Evolutionary conservation across 176 grass and related monocot species (phyloP).

Genomic region (Sorghum bicolor): DNA sequence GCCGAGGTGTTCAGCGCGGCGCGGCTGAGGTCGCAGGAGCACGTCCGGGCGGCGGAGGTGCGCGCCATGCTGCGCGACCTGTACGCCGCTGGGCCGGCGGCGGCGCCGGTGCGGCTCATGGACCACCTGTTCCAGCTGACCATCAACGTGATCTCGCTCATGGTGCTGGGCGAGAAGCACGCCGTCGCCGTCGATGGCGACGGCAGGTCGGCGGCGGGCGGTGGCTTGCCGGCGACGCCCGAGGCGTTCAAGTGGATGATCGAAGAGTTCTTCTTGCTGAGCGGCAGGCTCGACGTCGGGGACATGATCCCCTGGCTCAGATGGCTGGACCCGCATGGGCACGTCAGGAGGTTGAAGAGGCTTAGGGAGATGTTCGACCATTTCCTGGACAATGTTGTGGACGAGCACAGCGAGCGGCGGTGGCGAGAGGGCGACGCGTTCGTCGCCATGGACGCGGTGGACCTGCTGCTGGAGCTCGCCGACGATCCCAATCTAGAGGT

Average conservation of each 20-base stretch:
- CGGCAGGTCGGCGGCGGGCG: too few relatives aligned
- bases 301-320: neutral
- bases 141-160: neutral
- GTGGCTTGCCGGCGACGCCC: neutral
- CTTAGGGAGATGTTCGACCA: conserved; percentile 38
- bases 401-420: conserved; percentile 50
- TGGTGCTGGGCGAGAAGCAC: neutral
- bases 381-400: conserved; percentile 53
- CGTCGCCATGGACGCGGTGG: conserved; percentile 49
- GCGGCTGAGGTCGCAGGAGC: too few relatives aligned
- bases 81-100: too few relatives aligned
- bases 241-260: neutral
- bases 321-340: conserved; percentile 24
- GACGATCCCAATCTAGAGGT: conserved; percentile 45
- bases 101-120: neutral
- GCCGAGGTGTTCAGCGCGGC: too few relatives aligned
- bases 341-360: conserved; percentile 49
- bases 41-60: too few relatives aligned
- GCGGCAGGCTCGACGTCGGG: neutral
- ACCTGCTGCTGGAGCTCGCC: conserved; percentile 47
- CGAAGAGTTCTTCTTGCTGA: neutral
- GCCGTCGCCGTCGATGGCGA: neutral
- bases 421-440: conserved; percentile 25
- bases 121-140: neutral
- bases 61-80: too few relatives aligned